phyloP scores from a whole-genome alignment of 164 flowering plant genomes.

The Aristolochia fimbriata region DNA sequence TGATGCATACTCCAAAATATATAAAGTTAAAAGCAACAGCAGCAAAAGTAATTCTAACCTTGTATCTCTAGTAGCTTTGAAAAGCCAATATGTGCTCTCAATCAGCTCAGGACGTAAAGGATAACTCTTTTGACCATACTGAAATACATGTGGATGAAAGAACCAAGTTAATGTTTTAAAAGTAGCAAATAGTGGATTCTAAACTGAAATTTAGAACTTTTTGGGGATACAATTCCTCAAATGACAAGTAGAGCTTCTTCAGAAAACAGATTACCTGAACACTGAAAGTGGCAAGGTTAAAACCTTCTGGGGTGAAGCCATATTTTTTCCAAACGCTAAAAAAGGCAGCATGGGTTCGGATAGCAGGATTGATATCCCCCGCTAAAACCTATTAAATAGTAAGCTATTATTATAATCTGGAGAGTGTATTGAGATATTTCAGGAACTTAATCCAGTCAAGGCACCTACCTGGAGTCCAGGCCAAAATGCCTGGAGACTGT shows the following conservation, averaged over 20 bases:
- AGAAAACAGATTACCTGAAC: constrained; percentile 60
- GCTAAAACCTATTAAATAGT: constrained; percentile 71
- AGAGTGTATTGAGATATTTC: constrained; percentile 10
- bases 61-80: constrained; percentile 93
- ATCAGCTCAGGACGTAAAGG: constrained; percentile 94
- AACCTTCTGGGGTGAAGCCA: constrained; percentile 98
- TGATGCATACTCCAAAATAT: neutral
- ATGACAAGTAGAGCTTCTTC: neutral
- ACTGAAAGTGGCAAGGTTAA: constrained; percentile 83
- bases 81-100: constrained; percentile 99
- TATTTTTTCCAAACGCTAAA: constrained; percentile 95
- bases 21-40: neutral
- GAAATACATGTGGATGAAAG: constrained; percentile 11
- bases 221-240: no score
- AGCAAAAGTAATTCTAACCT: constrained; percentile 30
- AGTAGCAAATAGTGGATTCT: neutral
- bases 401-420: neutral
- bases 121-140: constrained; percentile 95
- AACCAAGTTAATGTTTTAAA: neutral
- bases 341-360: constrained; percentile 88
- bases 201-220: no score
- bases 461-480: constrained; percentile 89
- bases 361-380: constrained; percentile 93
- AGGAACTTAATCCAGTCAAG: neutral
- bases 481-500: constrained; percentile 99